Evolutionary conservation across 306 rosid species (phyloP).

Genomic region (Abrus pulchellus): DNA sequence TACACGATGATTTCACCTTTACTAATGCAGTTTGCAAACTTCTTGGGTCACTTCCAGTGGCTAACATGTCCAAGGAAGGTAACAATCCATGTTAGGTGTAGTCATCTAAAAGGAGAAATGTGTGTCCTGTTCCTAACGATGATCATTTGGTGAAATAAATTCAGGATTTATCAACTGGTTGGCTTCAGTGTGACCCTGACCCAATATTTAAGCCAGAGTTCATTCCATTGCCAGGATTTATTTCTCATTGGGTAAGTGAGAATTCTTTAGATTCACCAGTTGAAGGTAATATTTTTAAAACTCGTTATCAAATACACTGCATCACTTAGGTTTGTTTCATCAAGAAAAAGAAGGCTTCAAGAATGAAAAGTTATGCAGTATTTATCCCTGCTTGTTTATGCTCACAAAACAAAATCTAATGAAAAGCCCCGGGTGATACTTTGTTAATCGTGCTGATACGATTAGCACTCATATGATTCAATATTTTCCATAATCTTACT

Average conservation of each 20-base stretch:
- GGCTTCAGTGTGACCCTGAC: conserved; percentile 96
- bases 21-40: conserved; percentile 79
- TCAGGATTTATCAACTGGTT: conserved; percentile 93
- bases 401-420: neutral
- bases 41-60: conserved; percentile 91
- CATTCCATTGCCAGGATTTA: conserved; percentile 66
- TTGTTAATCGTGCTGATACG: neutral
- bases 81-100: conserved; percentile 45
- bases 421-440: neutral
- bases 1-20: conserved; percentile 36
- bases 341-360: neutral
- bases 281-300: neutral
- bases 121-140: conserved; percentile 34
- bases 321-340: neutral
- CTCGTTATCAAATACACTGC: neutral
- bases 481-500: neutral
- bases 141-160: conserved; percentile 46
- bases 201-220: conserved; percentile 86
- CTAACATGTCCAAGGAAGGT: conserved; percentile 98
- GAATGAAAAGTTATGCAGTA: neutral
- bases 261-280: conserved; percentile 12
- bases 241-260: conserved; percentile 75
- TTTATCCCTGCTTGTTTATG: neutral
- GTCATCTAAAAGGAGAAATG: conserved; percentile 11
- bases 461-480: conserved; percentile 4